Conservation (phyloP, 176 grass and related monocot species). For the Triticum dicoccoides region DNA sequence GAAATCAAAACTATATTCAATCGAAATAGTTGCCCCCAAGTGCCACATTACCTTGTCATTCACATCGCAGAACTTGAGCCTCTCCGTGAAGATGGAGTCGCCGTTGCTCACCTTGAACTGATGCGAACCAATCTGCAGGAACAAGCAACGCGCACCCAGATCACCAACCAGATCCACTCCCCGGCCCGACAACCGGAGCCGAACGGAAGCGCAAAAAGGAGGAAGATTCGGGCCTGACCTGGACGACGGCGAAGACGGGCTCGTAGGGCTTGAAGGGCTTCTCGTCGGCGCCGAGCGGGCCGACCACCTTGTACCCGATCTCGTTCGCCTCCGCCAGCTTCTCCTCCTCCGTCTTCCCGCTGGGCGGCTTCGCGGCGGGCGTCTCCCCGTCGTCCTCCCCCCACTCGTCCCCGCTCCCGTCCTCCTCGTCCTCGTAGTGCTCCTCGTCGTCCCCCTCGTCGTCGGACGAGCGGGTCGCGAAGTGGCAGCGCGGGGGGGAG, state of each 20-base stretch:
- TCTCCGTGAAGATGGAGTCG: slow-evolving; percentile 97
- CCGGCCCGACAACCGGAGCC: not conserved
- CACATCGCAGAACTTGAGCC: slow-evolving; percentile 86
- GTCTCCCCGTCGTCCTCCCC: slow-evolving; percentile 41
- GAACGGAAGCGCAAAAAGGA: not conserved
- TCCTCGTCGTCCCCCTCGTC: slow-evolving; percentile 42
- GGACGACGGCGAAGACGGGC: slow-evolving; percentile 70
- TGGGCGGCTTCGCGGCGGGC: slow-evolving; percentile 48
- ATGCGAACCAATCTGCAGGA: slow-evolving; percentile 83
- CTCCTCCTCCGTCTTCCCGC: slow-evolving; percentile 92
- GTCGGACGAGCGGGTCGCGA: slow-evolving; percentile 54
- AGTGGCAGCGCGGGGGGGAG: slow-evolving; percentile 36
- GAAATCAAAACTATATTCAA: too few relatives aligned
- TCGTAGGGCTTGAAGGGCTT: slow-evolving; percentile 96
- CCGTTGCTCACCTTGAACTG: slow-evolving; percentile 99
- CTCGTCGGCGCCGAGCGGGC: slow-evolving; percentile 61
- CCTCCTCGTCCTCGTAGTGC: slow-evolving; percentile 47
- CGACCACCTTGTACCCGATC: slow-evolving; percentile 79
- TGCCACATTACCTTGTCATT: slow-evolving; percentile 74
- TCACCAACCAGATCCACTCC: slow-evolving; percentile 20
- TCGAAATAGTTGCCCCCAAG: not conserved
- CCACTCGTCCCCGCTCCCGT: slow-evolving; percentile 41
- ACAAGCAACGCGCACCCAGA: not conserved
- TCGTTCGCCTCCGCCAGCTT: slow-evolving; percentile 67
- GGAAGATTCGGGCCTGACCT: slow-evolving; percentile 38